phyloP scores from a whole-genome alignment of 2,329 filamentous ascomycete genomes.

The Colletotrichum liaoningense region DNA sequence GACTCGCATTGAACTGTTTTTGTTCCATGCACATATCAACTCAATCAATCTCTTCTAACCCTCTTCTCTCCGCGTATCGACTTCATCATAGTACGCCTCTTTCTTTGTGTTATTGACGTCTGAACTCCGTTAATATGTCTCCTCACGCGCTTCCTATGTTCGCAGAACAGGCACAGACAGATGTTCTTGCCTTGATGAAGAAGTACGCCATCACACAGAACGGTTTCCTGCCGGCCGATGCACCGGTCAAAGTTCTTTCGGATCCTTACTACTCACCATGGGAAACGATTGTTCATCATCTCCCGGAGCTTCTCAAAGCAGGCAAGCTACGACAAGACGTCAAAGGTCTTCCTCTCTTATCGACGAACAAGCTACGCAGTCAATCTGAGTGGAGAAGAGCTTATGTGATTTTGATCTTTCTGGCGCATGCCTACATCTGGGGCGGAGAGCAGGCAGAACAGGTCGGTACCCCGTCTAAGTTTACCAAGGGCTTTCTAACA shows the following conservation, averaged over 20 bases:
- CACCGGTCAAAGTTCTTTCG: constrained; percentile 74
- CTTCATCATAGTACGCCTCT: not conserved
- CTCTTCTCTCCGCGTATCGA: not conserved
- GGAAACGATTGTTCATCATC: constrained; percentile 76
- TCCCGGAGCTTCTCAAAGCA: constrained; percentile 75
- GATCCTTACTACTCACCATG: constrained; percentile 82
- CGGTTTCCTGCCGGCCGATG: constrained; percentile 81
- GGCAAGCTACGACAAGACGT: constrained; percentile 73
- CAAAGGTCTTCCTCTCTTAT: constrained; percentile 75
- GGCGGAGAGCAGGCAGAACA: constrained; percentile 80
- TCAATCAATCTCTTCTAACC: not conserved
- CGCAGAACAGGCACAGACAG: constrained; percentile 23
- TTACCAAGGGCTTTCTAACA: constrained; percentile 26
- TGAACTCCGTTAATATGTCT: constrained; percentile 48
- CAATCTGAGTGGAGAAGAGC: constrained; percentile 84
- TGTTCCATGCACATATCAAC: not conserved
- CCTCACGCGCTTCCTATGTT: constrained; percentile 50
- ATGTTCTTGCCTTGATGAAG: constrained; percentile 39
- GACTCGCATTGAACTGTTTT: constrained; percentile 16
- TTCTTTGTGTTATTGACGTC: not conserved
- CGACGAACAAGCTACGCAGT: constrained; percentile 69
- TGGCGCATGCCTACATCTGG: constrained; percentile 92
- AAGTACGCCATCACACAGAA: constrained; percentile 60
- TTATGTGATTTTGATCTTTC: constrained; percentile 81
- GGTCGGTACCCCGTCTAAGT: constrained; percentile 55